Percentiles rank a stretch among this genome's conserved stretches.
Evolutionary conservation across 2,329 filamentous ascomycete genomes (phyloP).

Genomic region (Colletotrichum chlorophyti): DNA sequence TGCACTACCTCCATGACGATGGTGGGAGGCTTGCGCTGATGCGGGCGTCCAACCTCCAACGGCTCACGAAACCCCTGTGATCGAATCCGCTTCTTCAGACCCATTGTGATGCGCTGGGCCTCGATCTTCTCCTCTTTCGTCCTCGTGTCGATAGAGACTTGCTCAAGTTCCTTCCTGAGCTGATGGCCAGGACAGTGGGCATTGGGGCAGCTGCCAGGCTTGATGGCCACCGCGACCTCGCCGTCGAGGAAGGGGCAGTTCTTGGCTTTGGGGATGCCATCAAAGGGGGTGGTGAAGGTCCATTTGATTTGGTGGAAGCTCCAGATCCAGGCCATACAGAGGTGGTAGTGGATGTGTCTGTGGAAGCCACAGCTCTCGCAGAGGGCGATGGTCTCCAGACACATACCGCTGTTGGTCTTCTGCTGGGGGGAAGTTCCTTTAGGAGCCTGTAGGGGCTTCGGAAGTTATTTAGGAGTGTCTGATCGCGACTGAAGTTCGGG

Average conservation of each 20-base stretch:
- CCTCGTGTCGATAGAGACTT: constrained; percentile 72
- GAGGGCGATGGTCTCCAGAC: constrained; percentile 25
- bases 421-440: too few species aligned
- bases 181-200: constrained; percentile 1
- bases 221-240: constrained; percentile 17
- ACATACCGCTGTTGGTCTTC: constrained; percentile 17
- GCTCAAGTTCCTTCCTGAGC: not conserved
- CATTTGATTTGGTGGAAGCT: constrained; percentile 13
- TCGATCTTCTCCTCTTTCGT: constrained; percentile 94
- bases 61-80: constrained; percentile 13
- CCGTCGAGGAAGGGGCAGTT: constrained; percentile 19
- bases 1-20: constrained; percentile 5
- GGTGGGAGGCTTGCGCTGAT: constrained; percentile 13
- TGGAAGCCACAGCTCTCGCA: constrained; percentile 27
- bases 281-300: constrained; percentile 16
- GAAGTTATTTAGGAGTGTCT: not conserved
- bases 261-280: constrained; percentile 13
- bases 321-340: constrained; percentile 16
- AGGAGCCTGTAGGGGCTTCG: not conserved
- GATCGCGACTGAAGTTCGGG: too few species aligned
- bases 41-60: constrained; percentile 19
- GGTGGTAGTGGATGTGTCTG: constrained; percentile 28
- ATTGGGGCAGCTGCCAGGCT: constrained; percentile 25
- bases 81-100: constrained; percentile 3
- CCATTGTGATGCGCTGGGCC: constrained; percentile 48